phyloP scores from a whole-genome alignment of 78 protist genomes.

The Dictyostelium capitatum region DNA sequence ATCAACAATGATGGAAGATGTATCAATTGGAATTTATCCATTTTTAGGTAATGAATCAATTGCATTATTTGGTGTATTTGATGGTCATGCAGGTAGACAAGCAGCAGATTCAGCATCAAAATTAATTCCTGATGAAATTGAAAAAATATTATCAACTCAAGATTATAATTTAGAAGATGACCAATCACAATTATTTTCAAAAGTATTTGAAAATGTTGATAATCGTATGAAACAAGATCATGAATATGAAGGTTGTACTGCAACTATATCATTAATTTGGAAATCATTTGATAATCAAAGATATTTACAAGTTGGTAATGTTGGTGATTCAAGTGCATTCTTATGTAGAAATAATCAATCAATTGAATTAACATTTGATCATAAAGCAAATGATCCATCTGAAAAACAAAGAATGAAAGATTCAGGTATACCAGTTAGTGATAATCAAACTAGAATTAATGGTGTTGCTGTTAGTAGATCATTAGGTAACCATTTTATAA shows the following conservation, averaged over 20 bases:
- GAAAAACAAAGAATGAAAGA: conserved; percentile 81
- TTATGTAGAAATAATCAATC: conserved; percentile 47
- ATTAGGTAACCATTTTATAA: conserved; percentile 82
- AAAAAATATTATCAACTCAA: background rate
- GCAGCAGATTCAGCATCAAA: conserved; percentile 69
- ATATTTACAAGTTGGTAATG: conserved; percentile 82
- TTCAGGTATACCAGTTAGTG: conserved; percentile 68
- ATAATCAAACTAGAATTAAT: conserved; percentile 82
- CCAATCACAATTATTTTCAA: conserved; percentile 8
- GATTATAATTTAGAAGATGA: background rate
- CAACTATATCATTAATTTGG: conserved; percentile 78
- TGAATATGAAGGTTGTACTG: conserved; percentile 83
- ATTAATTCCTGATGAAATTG: conserved; percentile 53
- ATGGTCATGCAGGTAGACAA: conserved; percentile 84
- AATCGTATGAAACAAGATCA: conserved; percentile 46
- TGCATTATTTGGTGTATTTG: conserved; percentile 78
- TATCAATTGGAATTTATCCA: conserved; percentile 49
- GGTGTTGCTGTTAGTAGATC: conserved; percentile 86
- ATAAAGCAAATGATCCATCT: conserved; percentile 80
- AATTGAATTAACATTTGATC: conserved; percentile 80
- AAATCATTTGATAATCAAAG: background rate
- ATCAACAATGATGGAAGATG: conserved; percentile 78
- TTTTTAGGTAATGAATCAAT: background rate
- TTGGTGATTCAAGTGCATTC: conserved; percentile 69
- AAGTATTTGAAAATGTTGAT: conserved; percentile 32